Evolutionary conservation across 1,284 basidiomycete genomes (phyloP), one percentile per base, ranked within the genome.

Genomic region (Ustilago nuda): DNA sequence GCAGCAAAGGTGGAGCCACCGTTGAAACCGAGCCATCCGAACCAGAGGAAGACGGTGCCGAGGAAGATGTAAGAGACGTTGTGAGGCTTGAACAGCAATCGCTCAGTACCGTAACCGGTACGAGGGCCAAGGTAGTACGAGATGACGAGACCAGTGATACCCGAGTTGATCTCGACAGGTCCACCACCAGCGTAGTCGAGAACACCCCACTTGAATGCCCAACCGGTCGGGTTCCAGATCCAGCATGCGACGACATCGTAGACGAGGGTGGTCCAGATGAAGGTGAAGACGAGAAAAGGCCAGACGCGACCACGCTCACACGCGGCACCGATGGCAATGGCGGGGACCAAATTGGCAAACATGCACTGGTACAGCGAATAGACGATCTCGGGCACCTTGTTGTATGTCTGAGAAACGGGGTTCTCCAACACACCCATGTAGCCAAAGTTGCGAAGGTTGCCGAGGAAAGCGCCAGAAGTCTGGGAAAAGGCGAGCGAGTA

Each of bases 21-120:
- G 87, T 95, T 95, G 89, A 93, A 93, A 13, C 92, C 95, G 83
- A 95, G 94, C 95, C 95, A 98, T 64, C 94, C 94, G 84, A 96
- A 92, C 94, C 94, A 97, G 65, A 97, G 91, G 77, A 97, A 89
- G 13, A 91, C 90, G 15, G 92, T 95, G 72, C 95, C 95, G 58
- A 98, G 90, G 63, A 91, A 92, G 81, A 97, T 93, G 86, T 95
- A 88, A 36, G 92, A 92, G 19, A 97, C 94, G 84, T 96, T 97
- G 86, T 95, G 94, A 9, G 95, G 95, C 72, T 94, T 91, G 88
- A 95, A 97, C 81, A 95, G 92, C 78, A 93, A 88, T 30, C 93
- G 88, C 82, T 95, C 92, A 50, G 92, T 92, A 70, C 95, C 92
- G 85, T 95, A 98, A 3, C 95, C 95, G 37, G 93, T 89, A 66